Conservation (phyloP, 495 filamentous ascomycete genomes). For the Talaromyces proteolyticus region DNA sequence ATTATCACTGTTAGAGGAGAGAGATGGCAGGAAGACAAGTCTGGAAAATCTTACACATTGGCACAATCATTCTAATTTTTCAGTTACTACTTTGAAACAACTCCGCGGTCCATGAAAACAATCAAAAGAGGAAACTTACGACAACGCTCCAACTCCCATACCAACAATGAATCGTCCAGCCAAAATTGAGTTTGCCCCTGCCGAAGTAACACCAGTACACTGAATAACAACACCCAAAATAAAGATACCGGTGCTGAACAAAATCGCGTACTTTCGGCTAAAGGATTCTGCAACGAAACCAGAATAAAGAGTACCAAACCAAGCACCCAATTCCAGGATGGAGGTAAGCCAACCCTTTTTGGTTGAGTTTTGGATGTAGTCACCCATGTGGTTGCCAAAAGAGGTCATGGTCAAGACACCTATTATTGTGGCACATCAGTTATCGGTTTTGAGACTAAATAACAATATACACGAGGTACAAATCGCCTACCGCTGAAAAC, state of each 20-base stretch:
- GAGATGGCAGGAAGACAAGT: not conserved
- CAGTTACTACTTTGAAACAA: too few relatives aligned
- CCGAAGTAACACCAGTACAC: conserved; percentile 53
- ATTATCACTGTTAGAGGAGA: conserved; percentile 33
- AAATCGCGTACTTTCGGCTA: conserved; percentile 67
- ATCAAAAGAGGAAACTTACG: not conserved
- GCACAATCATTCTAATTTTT: conserved; percentile 7
- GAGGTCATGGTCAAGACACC: conserved; percentile 13
- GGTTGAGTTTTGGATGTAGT: conserved; percentile 51
- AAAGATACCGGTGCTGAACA: conserved; percentile 61
- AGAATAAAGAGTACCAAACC: conserved; percentile 65
- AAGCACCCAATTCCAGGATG: conserved; percentile 75
- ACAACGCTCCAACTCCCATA: conserved; percentile 21
- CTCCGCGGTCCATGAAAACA: too few relatives aligned
- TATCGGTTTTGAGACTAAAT: not conserved
- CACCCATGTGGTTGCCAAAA: conserved; percentile 46
- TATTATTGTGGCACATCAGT: conserved; percentile 29
- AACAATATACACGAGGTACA: not conserved
- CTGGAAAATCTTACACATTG: conserved; percentile 3
- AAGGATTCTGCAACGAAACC: conserved; percentile 65
- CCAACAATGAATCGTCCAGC: conserved; percentile 69
- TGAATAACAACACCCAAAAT: conserved; percentile 68
- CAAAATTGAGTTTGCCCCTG: conserved; percentile 51
- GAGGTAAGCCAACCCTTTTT: conserved; percentile 67
- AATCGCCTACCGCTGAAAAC: conserved; percentile 59